A percentile compares a stretch with the other conserved stretches of the same genome.
phyloP scores from a whole-genome alignment of 2,329 filamentous ascomycete genomes.

The Penicillium olsonii region DNA sequence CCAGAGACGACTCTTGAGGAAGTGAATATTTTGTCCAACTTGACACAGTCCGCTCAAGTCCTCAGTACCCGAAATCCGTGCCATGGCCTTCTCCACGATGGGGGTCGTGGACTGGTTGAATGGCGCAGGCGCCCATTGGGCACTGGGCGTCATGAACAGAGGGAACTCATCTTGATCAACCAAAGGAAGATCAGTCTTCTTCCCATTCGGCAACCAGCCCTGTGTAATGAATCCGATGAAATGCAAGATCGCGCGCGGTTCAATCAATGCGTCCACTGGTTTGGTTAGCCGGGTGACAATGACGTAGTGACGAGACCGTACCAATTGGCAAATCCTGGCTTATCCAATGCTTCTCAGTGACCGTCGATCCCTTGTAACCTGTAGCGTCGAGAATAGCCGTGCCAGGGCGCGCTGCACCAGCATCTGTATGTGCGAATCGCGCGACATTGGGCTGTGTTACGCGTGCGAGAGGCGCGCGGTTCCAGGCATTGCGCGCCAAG shows the following conservation, averaged over 20 bases:
- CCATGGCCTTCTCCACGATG: conserved; percentile 1
- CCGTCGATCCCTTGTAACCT: conserved; percentile 1
- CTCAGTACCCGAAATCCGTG: background rate
- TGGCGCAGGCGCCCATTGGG: conserved; percentile 11
- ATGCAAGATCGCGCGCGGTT: conserved; percentile 3
- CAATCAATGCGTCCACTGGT: conserved; percentile 9
- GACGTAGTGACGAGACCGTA: background rate
- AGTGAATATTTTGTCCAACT: conserved; percentile 8
- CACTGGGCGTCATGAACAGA: conserved; percentile 7
- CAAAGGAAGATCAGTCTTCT: conserved; percentile 8
- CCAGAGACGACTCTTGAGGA: conserved; percentile 7
- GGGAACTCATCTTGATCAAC: conserved; percentile 5
- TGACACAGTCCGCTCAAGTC: conserved; percentile 2
- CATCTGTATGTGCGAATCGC: conserved; percentile 7
- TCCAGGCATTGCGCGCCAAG: background rate
- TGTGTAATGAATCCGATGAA: conserved; percentile 7
- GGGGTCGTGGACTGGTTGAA: conserved; percentile 5
- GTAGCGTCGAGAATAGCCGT: background rate
- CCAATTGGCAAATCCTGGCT: conserved; percentile 3
- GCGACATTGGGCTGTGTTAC: conserved; percentile 1
- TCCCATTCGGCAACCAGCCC: conserved; percentile 7
- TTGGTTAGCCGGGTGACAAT: conserved; percentile 2
- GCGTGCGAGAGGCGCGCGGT: conserved; percentile 1
- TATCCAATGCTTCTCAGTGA: conserved; percentile 12
- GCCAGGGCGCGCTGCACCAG: background rate